Conservation (phyloP, 768 basidiomycete species). For the Phlegmacium glaucopus region DNA sequence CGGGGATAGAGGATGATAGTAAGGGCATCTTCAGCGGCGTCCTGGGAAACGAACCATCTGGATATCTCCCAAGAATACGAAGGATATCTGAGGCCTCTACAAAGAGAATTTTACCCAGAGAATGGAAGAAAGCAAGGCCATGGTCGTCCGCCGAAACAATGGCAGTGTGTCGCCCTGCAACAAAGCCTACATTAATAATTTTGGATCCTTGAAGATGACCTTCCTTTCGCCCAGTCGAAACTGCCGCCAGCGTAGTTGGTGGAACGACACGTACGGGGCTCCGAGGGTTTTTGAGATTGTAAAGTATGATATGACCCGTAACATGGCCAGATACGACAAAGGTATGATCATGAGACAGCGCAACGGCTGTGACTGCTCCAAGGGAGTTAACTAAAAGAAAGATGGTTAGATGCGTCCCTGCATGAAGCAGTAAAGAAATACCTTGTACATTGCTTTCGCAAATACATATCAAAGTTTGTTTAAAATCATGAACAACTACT, state of each 20-base stretch:
- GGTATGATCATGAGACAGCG: conserved; percentile 91
- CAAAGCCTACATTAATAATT: conserved; percentile 81
- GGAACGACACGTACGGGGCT: conserved; percentile 65
- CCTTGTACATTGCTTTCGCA: conserved; percentile 71
- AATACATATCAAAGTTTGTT: conserved; percentile 76
- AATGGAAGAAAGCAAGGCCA: conserved; percentile 94
- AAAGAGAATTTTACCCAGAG: conserved; percentile 89
- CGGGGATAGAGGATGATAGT: conserved; percentile 9
- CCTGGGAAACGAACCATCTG: conserved; percentile 33
- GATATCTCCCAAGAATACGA: conserved; percentile 90
- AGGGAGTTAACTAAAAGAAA: conserved; percentile 46
- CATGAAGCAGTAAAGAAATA: conserved; percentile 27
- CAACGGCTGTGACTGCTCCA: conserved; percentile 84
- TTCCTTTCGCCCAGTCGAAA: conserved; percentile 77
- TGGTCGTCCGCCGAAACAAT: conserved; percentile 86
- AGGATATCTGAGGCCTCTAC: conserved; percentile 94
- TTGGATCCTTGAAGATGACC: conserved; percentile 79
- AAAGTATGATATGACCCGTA: conserved; percentile 82
- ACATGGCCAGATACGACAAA: conserved; percentile 88
- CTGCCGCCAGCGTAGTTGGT: conserved; percentile 64
- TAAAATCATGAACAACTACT: conserved; percentile 85
- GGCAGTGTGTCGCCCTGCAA: conserved; percentile 90
- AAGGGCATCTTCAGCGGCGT: conserved; percentile 3
- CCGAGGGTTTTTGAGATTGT: conserved; percentile 70
- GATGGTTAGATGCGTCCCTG: conserved; percentile 12